Percentiles rank a stretch among this genome's conserved stretches.
phyloP scores from a whole-genome alignment of 148 eudicot genomes.

The Vaccinium darrowii region DNA sequence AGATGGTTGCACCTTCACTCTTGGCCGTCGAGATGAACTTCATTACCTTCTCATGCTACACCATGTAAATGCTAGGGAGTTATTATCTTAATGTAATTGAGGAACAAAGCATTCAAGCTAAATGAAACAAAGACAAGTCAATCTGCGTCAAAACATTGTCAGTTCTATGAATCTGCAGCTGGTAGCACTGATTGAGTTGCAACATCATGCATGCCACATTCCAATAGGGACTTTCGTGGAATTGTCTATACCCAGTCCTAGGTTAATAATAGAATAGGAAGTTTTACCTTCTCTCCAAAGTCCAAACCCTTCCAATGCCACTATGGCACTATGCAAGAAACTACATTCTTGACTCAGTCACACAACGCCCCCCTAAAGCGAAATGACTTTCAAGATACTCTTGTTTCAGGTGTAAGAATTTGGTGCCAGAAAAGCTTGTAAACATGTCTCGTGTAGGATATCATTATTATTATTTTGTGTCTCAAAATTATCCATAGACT shows the following conservation, averaged over 20 bases:
- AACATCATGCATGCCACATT: conserved; percentile 6
- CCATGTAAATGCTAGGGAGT: conserved; percentile 15
- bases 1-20: conserved; percentile 91
- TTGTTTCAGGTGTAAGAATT: background rate
- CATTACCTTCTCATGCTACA: conserved; percentile 79
- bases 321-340: background rate
- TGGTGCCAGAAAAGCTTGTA: background rate
- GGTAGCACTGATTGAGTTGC: background rate
- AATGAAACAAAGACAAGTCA: background rate
- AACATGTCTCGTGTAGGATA: background rate
- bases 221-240: background rate
- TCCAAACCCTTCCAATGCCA: background rate
- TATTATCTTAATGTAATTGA: background rate
- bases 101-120: background rate
- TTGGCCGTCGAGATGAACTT: conserved; percentile 76
- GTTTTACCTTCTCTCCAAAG: too few relatives aligned
- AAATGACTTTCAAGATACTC: background rate
- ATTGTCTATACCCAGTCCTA: background rate
- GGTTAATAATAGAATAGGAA: background rate
- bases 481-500: background rate
- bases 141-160: background rate
- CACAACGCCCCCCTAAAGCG: background rate
- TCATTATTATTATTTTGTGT: too few relatives aligned
- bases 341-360: background rate
- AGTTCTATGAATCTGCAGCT: background rate